Conservation (phyloP, 495 filamentous ascomycete genomes). For the Stereocaulon alpinum region DNA sequence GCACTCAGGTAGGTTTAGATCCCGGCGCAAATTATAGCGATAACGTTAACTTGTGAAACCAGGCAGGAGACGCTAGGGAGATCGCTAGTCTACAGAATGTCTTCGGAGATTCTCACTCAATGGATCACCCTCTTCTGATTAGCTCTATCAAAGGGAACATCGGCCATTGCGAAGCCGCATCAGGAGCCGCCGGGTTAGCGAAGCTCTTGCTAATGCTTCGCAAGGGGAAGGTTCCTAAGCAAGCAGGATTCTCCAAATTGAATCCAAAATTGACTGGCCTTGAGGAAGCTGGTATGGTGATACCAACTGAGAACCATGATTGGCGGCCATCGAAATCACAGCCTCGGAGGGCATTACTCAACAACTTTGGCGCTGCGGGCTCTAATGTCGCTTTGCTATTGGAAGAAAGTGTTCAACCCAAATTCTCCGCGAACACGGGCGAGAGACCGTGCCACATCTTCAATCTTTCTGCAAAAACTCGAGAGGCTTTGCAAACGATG, state of each 20-base stretch:
- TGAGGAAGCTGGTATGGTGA: conserved; percentile 22
- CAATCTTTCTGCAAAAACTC: conserved; percentile 17
- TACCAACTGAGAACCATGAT: conserved; percentile 23
- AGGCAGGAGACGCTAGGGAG: conserved; percentile 25
- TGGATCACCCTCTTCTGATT: conserved; percentile 23
- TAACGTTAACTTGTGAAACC: background rate
- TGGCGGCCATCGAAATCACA: conserved; percentile 19
- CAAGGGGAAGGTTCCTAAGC: conserved; percentile 27
- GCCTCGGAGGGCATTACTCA: conserved; percentile 24
- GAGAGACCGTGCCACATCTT: conserved; percentile 6
- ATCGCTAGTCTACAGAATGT: conserved; percentile 38
- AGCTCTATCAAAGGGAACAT: conserved; percentile 33
- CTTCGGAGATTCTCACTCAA: conserved; percentile 49
- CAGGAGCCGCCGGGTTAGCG: conserved; percentile 25
- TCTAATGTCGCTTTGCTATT: conserved; percentile 28
- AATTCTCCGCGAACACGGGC: too few relatives aligned
- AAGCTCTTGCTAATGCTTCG: conserved; percentile 30
- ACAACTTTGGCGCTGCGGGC: conserved; percentile 33
- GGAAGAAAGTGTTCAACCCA: conserved; percentile 18
- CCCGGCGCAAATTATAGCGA: too few relatives aligned
- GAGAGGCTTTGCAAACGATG: background rate
- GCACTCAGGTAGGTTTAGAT: conserved; percentile 26
- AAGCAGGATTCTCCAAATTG: conserved; percentile 32
- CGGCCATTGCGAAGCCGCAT: conserved; percentile 32
- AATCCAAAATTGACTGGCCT: conserved; percentile 27